These are phyloP conservation scores for Pseudogymnoascus sp. DNA, from an alignment of 2,329 filamentous ascomycete genomes.

Conservation along the genomic window DNA sequence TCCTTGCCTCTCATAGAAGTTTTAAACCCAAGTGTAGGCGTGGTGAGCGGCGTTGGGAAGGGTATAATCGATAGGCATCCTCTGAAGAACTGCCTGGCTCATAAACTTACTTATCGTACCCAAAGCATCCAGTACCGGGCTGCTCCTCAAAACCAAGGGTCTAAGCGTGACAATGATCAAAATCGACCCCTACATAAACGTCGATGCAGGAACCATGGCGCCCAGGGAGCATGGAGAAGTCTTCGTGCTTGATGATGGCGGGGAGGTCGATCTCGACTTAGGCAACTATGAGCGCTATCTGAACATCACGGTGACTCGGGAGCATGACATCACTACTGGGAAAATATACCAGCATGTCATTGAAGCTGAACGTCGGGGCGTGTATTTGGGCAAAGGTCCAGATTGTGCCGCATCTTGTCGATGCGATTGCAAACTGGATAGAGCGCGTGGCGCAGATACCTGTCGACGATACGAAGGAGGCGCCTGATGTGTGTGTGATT, in stretches of 20 bases:
- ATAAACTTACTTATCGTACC: conserved; percentile 24
- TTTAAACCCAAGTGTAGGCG: conserved; percentile 26
- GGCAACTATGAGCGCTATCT: conserved; percentile 79
- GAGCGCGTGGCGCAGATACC: conserved; percentile 77
- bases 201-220: conserved; percentile 67
- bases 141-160: conserved; percentile 74
- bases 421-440: conserved; percentile 93
- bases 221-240: conserved; percentile 76
- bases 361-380: conserved; percentile 58
- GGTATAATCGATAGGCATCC: conserved; percentile 57
- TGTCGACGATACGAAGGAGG: conserved; percentile 74
- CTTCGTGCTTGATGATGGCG: conserved; percentile 80
- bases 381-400: conserved; percentile 88
- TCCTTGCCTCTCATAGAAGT: neutral
- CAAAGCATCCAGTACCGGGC: conserved; percentile 61
- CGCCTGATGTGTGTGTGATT: conserved; percentile 89
- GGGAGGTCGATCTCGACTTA: conserved; percentile 68
- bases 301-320: conserved; percentile 69
- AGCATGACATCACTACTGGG: conserved; percentile 96
- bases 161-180: conserved; percentile 67
- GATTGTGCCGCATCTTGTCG: conserved; percentile 86
- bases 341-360: conserved; percentile 93
- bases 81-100: neutral
- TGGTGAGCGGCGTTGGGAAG: conserved; percentile 54
- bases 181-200: conserved; percentile 68